These are phyloP conservation scores for Candida methanosorbosa DNA, from an alignment of 805 yeast genomes.

Conservation along the genomic window DNA sequence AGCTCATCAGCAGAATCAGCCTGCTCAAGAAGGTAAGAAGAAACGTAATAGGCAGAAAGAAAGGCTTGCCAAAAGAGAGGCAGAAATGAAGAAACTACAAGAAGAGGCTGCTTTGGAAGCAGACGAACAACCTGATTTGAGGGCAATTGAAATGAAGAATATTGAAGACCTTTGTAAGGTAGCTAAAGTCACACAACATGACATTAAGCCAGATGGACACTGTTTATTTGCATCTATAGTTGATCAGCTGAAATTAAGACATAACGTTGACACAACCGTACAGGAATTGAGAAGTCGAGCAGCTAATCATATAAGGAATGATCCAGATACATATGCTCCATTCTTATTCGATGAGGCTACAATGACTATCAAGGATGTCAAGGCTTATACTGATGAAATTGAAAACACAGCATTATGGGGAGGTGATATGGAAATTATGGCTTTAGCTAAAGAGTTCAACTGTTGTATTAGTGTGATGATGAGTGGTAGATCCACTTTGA, in stretches of 20 bases:
- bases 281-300: constrained; percentile 55
- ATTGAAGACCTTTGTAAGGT: constrained; percentile 44
- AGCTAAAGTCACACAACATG: constrained; percentile 45
- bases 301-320: constrained; percentile 52
- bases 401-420: constrained; percentile 92
- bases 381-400: constrained; percentile 58
- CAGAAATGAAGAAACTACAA: constrained; percentile 51
- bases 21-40: constrained; percentile 19
- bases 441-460: constrained; percentile 61
- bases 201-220: constrained; percentile 88
- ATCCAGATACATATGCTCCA: constrained; percentile 70
- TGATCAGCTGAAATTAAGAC: constrained; percentile 64
- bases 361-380: constrained; percentile 52
- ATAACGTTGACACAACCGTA: constrained; percentile 28
- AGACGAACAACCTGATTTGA: constrained; percentile 49
- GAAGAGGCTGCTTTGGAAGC: constrained; percentile 72
- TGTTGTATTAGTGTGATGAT: constrained; percentile 71
- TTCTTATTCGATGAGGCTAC: constrained; percentile 77
- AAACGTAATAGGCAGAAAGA: constrained; percentile 82
- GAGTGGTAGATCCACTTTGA: constrained; percentile 64
- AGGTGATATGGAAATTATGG: constrained; percentile 85
- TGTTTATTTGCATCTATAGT: constrained; percentile 82
- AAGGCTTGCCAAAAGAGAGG: constrained; percentile 66
- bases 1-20: no score
- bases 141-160: constrained; percentile 64